phyloP scores from a whole-genome alignment of 2,329 filamentous ascomycete species.

The Arthrobotrys pseudoclavata region DNA sequence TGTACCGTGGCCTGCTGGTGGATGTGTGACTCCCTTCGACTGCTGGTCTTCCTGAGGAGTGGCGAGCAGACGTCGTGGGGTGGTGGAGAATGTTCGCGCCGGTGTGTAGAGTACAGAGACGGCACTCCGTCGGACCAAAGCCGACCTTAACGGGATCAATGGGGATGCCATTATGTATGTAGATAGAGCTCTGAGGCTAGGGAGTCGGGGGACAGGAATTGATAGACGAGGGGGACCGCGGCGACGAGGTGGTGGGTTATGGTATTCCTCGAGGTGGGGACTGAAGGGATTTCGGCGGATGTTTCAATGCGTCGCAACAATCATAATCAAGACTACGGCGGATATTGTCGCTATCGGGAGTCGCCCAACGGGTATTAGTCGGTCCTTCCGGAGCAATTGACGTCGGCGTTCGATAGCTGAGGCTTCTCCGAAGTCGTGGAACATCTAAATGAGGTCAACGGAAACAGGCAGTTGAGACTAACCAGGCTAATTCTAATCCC shows the following conservation, averaged over 20 bases:
- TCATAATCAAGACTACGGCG: constrained; percentile 32
- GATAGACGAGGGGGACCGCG: constrained; percentile 3
- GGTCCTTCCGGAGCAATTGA: constrained; percentile 29
- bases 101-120: constrained; percentile 66
- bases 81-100: constrained; percentile 74
- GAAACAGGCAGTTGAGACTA: constrained; percentile 41
- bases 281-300: constrained; percentile 28
- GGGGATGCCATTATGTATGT: constrained; percentile 67
- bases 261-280: constrained; percentile 15
- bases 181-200: constrained; percentile 10
- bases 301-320: constrained; percentile 26
- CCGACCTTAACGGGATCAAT: constrained; percentile 67
- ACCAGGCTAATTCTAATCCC: constrained; percentile 58
- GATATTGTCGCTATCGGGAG: constrained; percentile 27
- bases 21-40: constrained; percentile 69
- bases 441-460: constrained; percentile 57
- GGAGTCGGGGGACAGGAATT: not conserved
- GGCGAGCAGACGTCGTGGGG: constrained; percentile 69
- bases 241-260: constrained; percentile 12
- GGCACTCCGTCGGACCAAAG: constrained; percentile 64
- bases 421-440: constrained; percentile 54
- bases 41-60: constrained; percentile 64
- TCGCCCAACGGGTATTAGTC: constrained; percentile 20
- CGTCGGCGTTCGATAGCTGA: constrained; percentile 32
- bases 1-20: constrained; percentile 78